phyloP scores from a whole-genome alignment of 2,329 filamentous ascomycete species.

The Botrytis galanthina region DNA sequence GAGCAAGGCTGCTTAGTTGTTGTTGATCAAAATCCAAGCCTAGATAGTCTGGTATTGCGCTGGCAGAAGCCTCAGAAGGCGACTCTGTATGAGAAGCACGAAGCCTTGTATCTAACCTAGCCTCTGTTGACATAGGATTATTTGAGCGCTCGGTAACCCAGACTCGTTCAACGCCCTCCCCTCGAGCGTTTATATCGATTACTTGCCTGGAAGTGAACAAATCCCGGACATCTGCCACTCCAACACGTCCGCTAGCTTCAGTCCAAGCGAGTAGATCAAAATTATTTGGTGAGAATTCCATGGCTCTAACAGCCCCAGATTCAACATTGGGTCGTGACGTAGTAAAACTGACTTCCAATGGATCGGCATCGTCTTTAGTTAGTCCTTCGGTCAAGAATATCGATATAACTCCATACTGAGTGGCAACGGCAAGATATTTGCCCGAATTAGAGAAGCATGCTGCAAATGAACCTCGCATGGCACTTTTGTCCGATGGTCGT shows the following conservation, averaged over 20 bases:
- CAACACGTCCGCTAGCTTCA: constrained; percentile 77
- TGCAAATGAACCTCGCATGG: constrained; percentile 69
- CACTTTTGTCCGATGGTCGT: constrained; percentile 51
- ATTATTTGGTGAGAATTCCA: constrained; percentile 87
- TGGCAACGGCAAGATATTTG: constrained; percentile 70
- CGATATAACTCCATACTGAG: constrained; percentile 76
- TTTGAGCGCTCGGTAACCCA: constrained; percentile 29
- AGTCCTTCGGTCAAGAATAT: constrained; percentile 62
- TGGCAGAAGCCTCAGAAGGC: constrained; percentile 27
- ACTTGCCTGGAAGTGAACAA: constrained; percentile 68
- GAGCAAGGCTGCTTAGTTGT: constrained; percentile 32
- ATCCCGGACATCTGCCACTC: constrained; percentile 69
- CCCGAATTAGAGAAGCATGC: constrained; percentile 74
- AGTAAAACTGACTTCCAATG: constrained; percentile 71
- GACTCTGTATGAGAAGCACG: constrained; percentile 30
- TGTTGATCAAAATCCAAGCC: constrained; percentile 33
- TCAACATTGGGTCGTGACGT: constrained; percentile 62
- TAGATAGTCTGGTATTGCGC: constrained; percentile 36
- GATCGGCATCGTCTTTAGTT: constrained; percentile 47
- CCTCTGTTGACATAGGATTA: constrained; percentile 30
- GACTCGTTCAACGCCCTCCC: constrained; percentile 46
- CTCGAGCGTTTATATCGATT: constrained; percentile 59
- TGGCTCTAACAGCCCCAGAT: constrained; percentile 76
- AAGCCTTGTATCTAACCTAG: constrained; percentile 36
- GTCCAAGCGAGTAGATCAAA: constrained; percentile 93